Evolutionary conservation across 345 rosid genomes (phyloP), one percentile per base, ranked within the genome.

Genomic region (Eucalyptus marginata): DNA sequence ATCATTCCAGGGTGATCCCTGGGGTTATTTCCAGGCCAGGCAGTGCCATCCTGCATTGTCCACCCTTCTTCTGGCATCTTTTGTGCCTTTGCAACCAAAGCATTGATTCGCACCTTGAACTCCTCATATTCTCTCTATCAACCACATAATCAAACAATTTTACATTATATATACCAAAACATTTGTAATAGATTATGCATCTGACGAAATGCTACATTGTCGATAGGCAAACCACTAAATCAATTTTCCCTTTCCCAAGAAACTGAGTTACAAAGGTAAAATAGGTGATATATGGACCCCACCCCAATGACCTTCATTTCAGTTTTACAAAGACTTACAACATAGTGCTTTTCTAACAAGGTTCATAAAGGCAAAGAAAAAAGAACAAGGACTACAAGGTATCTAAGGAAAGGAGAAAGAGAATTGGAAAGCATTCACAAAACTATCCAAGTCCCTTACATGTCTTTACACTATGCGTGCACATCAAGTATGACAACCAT

Each of bases 1-100:
- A 96, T 98, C 99, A 98, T 98, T 93, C 99, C 99, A 52, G 99
- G 99, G 92, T 98, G 99, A 92, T 98, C 99, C 91, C 99, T 94
- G 49, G 99, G 91, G 93, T 98, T 98, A 92, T 98, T 98, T 90
- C 99, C 99, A 88, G 99, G 99, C 99, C 99, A 98, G 11, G 99
- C 94, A 89, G 99, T 98, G 86, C 99, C 99, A 94, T 98, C 99
- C 93, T 98, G 99, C 99, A 98, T 98, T 25, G 99, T 98, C 99
- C 99, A 98, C 86, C 99, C 99, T 95, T 98, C 99, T 95, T 98
- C 99, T 51, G 99, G 99, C 96, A 95, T 90, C 93, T 98, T 98
- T 88, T 97, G 99, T 88, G 99, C 99, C 92, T 98, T 98, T 87
- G 96, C 96, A 92, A 98, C 99, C 89, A 97, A 97, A 50, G 99